Base-by-base conservation (phyloP, 2,329 filamentous ascomycete genomes). In the Boeremia lycopersici region DNA sequence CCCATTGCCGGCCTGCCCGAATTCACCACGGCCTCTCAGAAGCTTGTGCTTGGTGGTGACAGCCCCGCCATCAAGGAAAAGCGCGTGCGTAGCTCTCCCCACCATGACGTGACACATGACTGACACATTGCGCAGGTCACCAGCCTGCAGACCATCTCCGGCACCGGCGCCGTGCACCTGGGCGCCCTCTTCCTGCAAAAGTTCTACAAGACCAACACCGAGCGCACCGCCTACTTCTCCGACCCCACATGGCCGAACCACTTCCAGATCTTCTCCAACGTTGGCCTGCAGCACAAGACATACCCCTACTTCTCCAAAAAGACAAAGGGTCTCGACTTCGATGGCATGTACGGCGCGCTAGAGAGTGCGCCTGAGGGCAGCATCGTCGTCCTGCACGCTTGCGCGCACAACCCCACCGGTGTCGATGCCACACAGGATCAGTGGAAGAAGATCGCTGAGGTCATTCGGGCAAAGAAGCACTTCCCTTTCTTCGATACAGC, bases 401-500 rank as follows among this genome's bases (percentile, higher is more conserved):
- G 95, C 76, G 95, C 95, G 33, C 95, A 99, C 82, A 99, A 99
- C 81, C 95, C 95, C 31, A 99, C 95, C 1, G 95, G 95, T 55
- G 93, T 99, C 60, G 95, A 99, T 78, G 93, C 93, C 7, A 96
- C 93, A 17, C 82, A 89, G 64, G 91, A 93, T 48, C 95, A 99
- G 80, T 99, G 95, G 95, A 91, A 89, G 76, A 85, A 96, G 78
- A 86, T 99, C 59, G 92, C 93, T 47, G 76, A 82, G 38, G 77
- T 96, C 39, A 87, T 98, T 76, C 85, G 84, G 68, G 77, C 85
- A 69, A 91, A 89, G 78, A 85, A 85, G 61, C 93, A 96, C 77
- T 96, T 99, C 80, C 93, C 95, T 69, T 98, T 99, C 85, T 98
- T 99, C 79, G 95, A 99, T 82, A 91, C 86, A 62, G 95, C 95